Evolutionary conservation across 1,139 yeast genomes (phyloP), one percentile per base, ranked within the genome.

Genomic region (Debaryomyces sp.): DNA sequence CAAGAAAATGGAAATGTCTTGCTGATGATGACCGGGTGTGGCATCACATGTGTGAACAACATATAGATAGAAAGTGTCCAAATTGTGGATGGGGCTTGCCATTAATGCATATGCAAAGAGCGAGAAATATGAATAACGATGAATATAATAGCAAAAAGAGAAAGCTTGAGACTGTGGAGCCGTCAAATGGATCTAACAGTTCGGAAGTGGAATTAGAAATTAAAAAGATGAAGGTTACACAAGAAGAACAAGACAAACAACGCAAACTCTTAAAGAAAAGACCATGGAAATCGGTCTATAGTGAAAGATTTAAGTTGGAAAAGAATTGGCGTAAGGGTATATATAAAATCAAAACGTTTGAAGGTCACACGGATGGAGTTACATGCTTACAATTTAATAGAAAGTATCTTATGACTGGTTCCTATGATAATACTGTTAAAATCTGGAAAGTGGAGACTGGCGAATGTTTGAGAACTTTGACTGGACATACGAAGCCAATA

Each of bases 21-120:
- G 98, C 99, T 1, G 97, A 94, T 67, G 97, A 92, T 64, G 98
- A 94, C 62, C 73, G 96, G 47, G 98, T 94, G 6, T 94, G 99
- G 99, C 96, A 94, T 65, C 91, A 94, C 58, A 87, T 94, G 94
- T 94, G 99, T 66, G 97, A 91, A 66, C 99, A 94, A 67, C 99
- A 94, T 65, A 94, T 94, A 50, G 99, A 94, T 68, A 78, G 96
- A 51, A 94, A 94, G 66, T 94, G 99, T 69, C 96, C 97, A 40
- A 90, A 89, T 64, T 94, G 99, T 73, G 99, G 99, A 9, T 94
- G 99, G 99, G 99, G 99, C 5, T 75, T 94, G 57, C 99, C 99
- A 2, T 72, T 94, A 52, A 81, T 94, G 82, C 90, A 86, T 58
- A 87, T 87, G 86, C 86, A 85, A 61, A 73, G 89, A 53, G 86